Conservation (phyloP, 768 basidiomycete genomes). For the Daedaleopsis sinensis region DNA sequence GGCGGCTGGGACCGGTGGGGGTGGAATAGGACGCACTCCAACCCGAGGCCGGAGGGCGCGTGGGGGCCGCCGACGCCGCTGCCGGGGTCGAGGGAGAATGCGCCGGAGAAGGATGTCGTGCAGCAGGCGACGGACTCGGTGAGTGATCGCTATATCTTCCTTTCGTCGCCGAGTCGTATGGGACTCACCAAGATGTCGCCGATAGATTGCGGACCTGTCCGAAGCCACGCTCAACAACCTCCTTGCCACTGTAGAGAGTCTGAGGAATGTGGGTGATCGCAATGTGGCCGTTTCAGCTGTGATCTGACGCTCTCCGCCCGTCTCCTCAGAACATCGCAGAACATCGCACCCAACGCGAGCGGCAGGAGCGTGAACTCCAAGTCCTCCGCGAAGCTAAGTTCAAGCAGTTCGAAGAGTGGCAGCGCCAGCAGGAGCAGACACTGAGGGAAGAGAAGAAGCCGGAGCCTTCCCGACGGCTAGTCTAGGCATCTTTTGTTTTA, state of each 20-base stretch:
- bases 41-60: conserved; percentile 10
- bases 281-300: not conserved
- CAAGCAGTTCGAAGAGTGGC: conserved; percentile 48
- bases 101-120: conserved; percentile 36
- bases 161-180: conserved; percentile 29
- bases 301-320: not conserved
- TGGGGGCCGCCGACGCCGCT: conserved; percentile 16
- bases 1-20: not conserved
- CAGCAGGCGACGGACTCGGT: conserved; percentile 33
- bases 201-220: conserved; percentile 63
- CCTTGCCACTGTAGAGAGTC: conserved; percentile 53
- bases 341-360: conserved; percentile 31
- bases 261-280: conserved; percentile 57
- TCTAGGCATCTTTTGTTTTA: conserved; percentile 1
- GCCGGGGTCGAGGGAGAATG: conserved; percentile 7
- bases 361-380: conserved; percentile 43
- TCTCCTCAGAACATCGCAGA: conserved; percentile 36
- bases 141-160: conserved; percentile 1
- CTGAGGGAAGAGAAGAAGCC: conserved; percentile 8
- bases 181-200: not conserved
- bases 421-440: conserved; percentile 33
- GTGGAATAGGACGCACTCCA: not conserved
- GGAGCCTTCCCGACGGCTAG: conserved; percentile 17
- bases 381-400: conserved; percentile 45
- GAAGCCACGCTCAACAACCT: conserved; percentile 69